Base-by-base conservation (phyloP, 345 rosid genomes). In the Populus simonii region DNA sequence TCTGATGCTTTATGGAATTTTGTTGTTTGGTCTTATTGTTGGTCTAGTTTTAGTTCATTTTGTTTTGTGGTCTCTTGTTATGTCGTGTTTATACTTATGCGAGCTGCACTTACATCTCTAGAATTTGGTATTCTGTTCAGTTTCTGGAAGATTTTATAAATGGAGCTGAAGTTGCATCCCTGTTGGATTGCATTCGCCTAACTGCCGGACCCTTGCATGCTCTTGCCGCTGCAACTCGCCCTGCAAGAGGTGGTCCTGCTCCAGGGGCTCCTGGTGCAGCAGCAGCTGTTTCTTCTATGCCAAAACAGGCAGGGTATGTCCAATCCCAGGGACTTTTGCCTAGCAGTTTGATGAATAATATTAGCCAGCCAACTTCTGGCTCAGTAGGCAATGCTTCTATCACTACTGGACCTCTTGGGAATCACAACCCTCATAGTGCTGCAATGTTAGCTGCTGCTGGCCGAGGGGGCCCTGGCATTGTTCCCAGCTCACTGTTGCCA, bases 171-270 rank as follows among this genome's bases (percentile, higher is more conserved):
- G 97, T 96, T 82, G 93, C 93, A 80, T 94, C 97, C 31, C 92
- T 96, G 74, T 86, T 96, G 92, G 99, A 96, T 82, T 94, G 99
- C 86, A 94, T 96, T 83, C 97, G 97, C 73, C 94, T 96, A 49
- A 94, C 98, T 81, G 94, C 97, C 7, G 99, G 98, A 61, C 99
- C 98, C 65, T 87, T 96, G 86, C 91, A 89, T 86, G 98, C 97
- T 74, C 91, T 96, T 83, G 95, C 95, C 17, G 97, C 97, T 62
- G 99, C 99, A 53, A 96, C 97, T 78, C 94, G 98, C 29, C 98
- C 99, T 81, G 98, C 99, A 78, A 90, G 99, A 83, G 94, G 94
- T 80, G 88, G 91, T 83, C 90, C 96, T 72, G 84, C 90, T 83
- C 84, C 91, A 33, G 93, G 90, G 67, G 80, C 80, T 45, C 83